Percentiles rank a stretch among this genome's conserved stretches.
phyloP scores from a whole-genome alignment of 768 basidiomycete species.

The Lactifluus volemus region DNA sequence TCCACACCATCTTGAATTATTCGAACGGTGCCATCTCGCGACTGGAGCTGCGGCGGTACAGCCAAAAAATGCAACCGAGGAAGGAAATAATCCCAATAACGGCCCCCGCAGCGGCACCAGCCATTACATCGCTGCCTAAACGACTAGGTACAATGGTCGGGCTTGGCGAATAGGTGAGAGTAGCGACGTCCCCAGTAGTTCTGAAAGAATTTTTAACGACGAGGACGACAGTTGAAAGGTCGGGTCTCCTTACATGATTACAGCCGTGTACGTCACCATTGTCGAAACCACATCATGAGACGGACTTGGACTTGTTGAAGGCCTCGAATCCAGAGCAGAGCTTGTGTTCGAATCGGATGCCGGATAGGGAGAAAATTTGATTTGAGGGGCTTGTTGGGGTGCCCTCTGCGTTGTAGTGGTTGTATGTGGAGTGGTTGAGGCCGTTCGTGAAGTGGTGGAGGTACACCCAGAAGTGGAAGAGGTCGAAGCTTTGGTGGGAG shows the following conservation, averaged over 20 bases:
- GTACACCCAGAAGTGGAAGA: no score
- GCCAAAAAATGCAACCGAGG: slow-evolving; percentile 24
- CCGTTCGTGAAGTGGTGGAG: no score
- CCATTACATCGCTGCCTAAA: slow-evolving; percentile 21
- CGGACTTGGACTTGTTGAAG: no score
- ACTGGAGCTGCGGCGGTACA: slow-evolving; percentile 25
- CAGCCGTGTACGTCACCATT: background rate
- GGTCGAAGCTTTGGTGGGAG: no score
- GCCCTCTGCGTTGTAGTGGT: no score
- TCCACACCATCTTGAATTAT: no score
- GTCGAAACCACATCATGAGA: background rate
- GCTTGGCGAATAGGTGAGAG: slow-evolving; percentile 11
- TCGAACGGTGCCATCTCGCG: slow-evolving; percentile 23
- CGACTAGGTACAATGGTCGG: slow-evolving; percentile 13
- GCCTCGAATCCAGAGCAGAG: no score
- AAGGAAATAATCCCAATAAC: slow-evolving; percentile 20
- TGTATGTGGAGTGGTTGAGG: no score
- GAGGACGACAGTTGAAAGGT: background rate
- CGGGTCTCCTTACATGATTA: background rate
- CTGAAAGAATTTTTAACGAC: background rate
- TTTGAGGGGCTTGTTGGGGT: background rate
- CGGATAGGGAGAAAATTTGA: background rate
- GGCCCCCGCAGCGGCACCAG: slow-evolving; percentile 25
- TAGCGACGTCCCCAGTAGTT: background rate
- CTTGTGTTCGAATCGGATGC: background rate